A percentile compares a stretch with the other conserved stretches of the same genome.
Conservation (phyloP, 2,329 filamentous ascomycete species). For the Cercospora sp. region DNA sequence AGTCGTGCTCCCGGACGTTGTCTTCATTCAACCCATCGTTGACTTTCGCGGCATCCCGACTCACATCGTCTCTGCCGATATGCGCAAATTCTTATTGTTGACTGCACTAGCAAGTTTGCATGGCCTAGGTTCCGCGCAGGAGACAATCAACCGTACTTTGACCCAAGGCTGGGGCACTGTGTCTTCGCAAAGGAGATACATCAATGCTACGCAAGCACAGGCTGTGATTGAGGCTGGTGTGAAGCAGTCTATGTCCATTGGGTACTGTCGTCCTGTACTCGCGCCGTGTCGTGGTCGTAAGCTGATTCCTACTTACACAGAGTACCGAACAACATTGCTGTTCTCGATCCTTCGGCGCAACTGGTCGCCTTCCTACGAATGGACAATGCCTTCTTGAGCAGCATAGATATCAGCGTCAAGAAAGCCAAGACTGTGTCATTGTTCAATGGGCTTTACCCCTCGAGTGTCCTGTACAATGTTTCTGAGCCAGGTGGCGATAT, state of each 20-base stretch:
- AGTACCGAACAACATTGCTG: conserved; percentile 34
- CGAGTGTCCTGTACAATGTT: conserved; percentile 29
- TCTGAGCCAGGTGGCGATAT: conserved; percentile 30
- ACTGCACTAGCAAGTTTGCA: not conserved
- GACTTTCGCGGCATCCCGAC: not conserved
- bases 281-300: not conserved
- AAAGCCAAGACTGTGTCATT: conserved; percentile 35
- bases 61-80: not conserved
- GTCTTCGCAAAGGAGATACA: conserved; percentile 30
- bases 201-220: conserved; percentile 30
- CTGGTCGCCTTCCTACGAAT: conserved; percentile 37
- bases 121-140: conserved; percentile 6
- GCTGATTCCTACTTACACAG: conserved; percentile 10
- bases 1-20: not conserved
- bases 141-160: conserved; percentile 27
- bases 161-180: conserved; percentile 32
- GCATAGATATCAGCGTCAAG: conserved; percentile 35
- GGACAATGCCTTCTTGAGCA: conserved; percentile 35
- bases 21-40: not conserved
- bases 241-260: conserved; percentile 20
- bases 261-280: not conserved
- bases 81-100: not conserved
- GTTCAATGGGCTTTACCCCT: conserved; percentile 35
- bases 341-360: conserved; percentile 32
- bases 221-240: conserved; percentile 30